Conservation (phyloP, 768 basidiomycete genomes). For the Clitopilus hobsonii region DNA sequence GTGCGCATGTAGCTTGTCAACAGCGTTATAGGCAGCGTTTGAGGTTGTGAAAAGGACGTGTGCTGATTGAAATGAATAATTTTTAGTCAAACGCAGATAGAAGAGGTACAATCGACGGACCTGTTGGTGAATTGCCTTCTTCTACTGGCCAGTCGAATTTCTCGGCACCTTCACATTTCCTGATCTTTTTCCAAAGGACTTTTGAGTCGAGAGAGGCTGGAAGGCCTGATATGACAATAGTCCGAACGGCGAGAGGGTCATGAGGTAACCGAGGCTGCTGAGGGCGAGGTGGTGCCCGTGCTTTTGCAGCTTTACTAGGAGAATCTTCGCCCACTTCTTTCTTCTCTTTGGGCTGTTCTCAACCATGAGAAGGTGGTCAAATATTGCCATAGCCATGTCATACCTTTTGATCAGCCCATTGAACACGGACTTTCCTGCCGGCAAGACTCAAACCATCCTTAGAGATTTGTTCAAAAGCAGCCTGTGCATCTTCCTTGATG, state of each 20-base stretch:
- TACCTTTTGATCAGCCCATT: conserved; percentile 83
- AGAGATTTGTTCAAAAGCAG: conserved; percentile 60
- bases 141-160: conserved; percentile 68
- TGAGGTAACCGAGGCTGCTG: conserved; percentile 30
- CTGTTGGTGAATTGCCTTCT: neutral
- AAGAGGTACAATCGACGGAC: neutral
- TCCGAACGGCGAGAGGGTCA: conserved; percentile 83
- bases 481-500: conserved; percentile 81
- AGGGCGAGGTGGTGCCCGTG: conserved; percentile 28
- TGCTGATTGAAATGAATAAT: conserved; percentile 33
- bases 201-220: conserved; percentile 60
- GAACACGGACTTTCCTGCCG: conserved; percentile 65
- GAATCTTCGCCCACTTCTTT: conserved; percentile 22
- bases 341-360: conserved; percentile 38
- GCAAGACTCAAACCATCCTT: conserved; percentile 62
- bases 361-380: neutral
- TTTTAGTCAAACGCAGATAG: neutral
- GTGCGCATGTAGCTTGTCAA: conserved; percentile 83
- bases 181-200: conserved; percentile 78
- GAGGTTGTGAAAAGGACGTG: conserved; percentile 72
- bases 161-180: conserved; percentile 75
- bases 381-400: conserved; percentile 5
- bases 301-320: conserved; percentile 35
- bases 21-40: conserved; percentile 61
- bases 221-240: conserved; percentile 73